Evolutionary conservation across 1,284 basidiomycete genomes (phyloP).

Genomic region (Tilletia indica): DNA sequence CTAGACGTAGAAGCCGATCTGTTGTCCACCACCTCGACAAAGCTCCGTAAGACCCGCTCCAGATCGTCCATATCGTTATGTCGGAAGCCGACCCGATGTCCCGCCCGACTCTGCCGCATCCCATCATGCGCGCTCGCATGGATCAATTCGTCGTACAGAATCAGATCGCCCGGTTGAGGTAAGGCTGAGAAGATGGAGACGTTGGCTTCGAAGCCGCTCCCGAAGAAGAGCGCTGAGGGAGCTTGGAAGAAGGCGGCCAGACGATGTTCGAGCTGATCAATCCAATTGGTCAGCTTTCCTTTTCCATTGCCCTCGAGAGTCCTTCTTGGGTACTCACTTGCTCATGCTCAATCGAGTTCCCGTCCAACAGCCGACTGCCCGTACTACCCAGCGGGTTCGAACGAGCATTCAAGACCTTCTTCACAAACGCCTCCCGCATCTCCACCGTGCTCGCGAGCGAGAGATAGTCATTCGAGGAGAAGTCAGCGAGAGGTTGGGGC

Average conservation of each 20-base stretch:
- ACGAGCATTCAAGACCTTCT: constrained; percentile 51
- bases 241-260: constrained; percentile 39
- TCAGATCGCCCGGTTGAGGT: constrained; percentile 73
- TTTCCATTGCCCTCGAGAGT: too few relatives aligned
- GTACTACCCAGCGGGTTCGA: constrained; percentile 67
- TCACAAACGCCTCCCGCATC: constrained; percentile 56
- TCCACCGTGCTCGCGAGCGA: constrained; percentile 69
- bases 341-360: constrained; percentile 60
- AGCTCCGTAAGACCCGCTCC: constrained; percentile 18
- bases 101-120: constrained; percentile 67
- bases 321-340: constrained; percentile 19
- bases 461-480: constrained; percentile 91
- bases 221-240: constrained; percentile 75
- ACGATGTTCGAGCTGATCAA: constrained; percentile 40
- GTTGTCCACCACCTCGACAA: too few relatives aligned
- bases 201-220: constrained; percentile 93
- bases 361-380: constrained; percentile 83
- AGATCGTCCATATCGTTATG: constrained; percentile 64
- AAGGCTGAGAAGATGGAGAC: constrained; percentile 80
- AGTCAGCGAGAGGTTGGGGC: constrained; percentile 62
- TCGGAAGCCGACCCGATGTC: constrained; percentile 61
- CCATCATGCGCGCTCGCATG: constrained; percentile 93
- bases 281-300: too few relatives aligned
- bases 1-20: too few relatives aligned
- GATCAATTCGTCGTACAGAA: constrained; percentile 83